A percentile compares a stretch with the other conserved stretches of the same genome.
Evolutionary conservation across 306 rosid species (phyloP).

Genomic region (Inga laurina): DNA sequence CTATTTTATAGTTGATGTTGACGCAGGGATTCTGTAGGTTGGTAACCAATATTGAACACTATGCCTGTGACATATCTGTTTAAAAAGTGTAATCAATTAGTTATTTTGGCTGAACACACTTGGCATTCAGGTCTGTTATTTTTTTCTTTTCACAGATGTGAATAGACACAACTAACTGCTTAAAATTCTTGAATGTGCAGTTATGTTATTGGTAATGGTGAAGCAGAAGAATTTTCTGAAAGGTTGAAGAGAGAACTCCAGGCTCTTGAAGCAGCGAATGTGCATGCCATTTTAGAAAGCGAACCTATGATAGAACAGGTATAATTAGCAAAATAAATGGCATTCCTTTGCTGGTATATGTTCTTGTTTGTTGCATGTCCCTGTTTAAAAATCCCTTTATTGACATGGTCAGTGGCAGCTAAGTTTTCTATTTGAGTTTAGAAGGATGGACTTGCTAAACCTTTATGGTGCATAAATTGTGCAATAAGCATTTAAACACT

Average conservation of each 20-base stretch:
- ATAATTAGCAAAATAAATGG: constrained; percentile 8
- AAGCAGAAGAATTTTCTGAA: constrained; percentile 97
- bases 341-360: constrained; percentile 27
- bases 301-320: constrained; percentile 92
- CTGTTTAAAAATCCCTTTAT: constrained; percentile 1
- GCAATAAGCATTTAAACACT: constrained; percentile 8
- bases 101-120: constrained; percentile 3
- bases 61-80: constrained; percentile 16
- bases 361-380: constrained; percentile 16
- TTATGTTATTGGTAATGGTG: constrained; percentile 95
- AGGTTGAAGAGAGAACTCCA: constrained; percentile 94
- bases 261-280: constrained; percentile 98
- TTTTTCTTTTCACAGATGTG: constrained; percentile 25
- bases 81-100: not conserved
- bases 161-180: constrained; percentile 19
- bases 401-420: constrained; percentile 14
- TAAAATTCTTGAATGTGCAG: constrained; percentile 48
- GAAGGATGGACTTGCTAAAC: constrained; percentile 31
- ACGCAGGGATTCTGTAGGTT: constrained; percentile 21
- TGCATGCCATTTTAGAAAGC: constrained; percentile 93
- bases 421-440: constrained; percentile 1
- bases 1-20: constrained; percentile 7
- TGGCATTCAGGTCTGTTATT: constrained; percentile 1
- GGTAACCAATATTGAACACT: not conserved
- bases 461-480: constrained; percentile 11